Conservation (phyloP, 768 basidiomycete genomes). For the Candolleomyces aberdarensis region DNA sequence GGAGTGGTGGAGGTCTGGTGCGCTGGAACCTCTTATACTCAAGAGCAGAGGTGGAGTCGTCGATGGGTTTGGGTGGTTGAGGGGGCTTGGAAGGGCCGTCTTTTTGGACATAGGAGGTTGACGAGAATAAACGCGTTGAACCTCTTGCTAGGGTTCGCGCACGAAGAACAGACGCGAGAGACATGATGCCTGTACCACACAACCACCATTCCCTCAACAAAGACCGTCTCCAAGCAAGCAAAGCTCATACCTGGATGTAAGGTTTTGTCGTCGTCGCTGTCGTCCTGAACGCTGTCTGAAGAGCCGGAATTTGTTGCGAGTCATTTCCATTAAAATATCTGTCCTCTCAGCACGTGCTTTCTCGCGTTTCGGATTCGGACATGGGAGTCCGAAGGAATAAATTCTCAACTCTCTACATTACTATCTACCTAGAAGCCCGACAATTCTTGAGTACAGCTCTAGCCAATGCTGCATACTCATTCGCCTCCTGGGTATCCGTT, state of each 20-base stretch:
- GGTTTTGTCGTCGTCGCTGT: too few species aligned
- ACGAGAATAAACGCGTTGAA: conserved; percentile 35
- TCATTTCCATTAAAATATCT: too few species aligned
- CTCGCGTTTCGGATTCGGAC: not conserved
- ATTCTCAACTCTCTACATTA: conserved; percentile 6
- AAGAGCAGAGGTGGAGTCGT: conserved; percentile 92
- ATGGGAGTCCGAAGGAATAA: conserved; percentile 13
- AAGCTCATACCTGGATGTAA: too few species aligned
- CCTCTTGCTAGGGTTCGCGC: conserved; percentile 22
- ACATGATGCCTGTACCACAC: not conserved
- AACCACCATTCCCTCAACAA: too few species aligned
- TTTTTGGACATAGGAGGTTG: conserved; percentile 29
- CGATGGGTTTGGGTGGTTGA: conserved; percentile 75
- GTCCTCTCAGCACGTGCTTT: not conserved
- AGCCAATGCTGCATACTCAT: conserved; percentile 67
- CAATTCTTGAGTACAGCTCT: conserved; percentile 58
- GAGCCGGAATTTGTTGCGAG: too few species aligned
- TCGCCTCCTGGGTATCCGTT: conserved; percentile 40
- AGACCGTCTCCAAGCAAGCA: too few species aligned
- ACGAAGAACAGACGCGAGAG: conserved; percentile 5
- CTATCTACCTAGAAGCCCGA: conserved; percentile 10
- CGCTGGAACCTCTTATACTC: conserved; percentile 83
- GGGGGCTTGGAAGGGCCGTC: conserved; percentile 40
- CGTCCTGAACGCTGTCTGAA: too few species aligned
- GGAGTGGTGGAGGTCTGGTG: conserved; percentile 77